Evolutionary conservation across 2,329 filamentous ascomycete species (phyloP).

Genomic region (Hyphodiscus sp.): DNA sequence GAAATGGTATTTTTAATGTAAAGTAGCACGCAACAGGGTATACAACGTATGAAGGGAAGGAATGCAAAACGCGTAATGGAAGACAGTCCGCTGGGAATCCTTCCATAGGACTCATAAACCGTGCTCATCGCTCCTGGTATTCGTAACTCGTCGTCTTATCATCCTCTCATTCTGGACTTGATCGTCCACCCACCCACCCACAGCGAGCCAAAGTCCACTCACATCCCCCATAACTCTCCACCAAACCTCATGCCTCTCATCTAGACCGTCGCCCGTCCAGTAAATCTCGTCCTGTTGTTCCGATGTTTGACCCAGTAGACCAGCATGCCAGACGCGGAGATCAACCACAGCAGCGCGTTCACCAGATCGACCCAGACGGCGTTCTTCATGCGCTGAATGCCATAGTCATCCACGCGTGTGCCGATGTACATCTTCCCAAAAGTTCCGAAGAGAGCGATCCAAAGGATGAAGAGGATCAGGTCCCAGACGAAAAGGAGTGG

Average conservation of each 20-base stretch:
- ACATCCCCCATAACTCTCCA: not conserved
- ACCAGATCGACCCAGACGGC: slow-evolving; percentile 78
- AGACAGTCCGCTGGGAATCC: not conserved
- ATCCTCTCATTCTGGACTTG: too few species aligned
- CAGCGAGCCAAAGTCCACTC: too few species aligned
- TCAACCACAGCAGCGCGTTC: slow-evolving; percentile 70
- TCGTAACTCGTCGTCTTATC: not conserved
- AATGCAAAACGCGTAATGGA: not conserved
- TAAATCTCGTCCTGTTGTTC: slow-evolving; percentile 48
- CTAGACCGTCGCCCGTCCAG: slow-evolving; percentile 50
- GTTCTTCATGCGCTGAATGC: slow-evolving; percentile 72
- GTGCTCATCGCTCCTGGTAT: not conserved
- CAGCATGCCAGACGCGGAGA: slow-evolving; percentile 49
- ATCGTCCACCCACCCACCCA: too few species aligned
- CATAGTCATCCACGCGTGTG: slow-evolving; percentile 55
- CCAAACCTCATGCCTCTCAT: not conserved
- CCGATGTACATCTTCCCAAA: slow-evolving; percentile 77
- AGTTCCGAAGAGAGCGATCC: slow-evolving; percentile 75
- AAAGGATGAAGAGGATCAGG: slow-evolving; percentile 66
- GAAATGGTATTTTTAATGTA: not conserved
- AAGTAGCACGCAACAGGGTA: not conserved
- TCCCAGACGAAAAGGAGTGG: slow-evolving; percentile 61
- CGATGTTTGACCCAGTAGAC: slow-evolving; percentile 54
- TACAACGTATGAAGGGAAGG: not conserved
- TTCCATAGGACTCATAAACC: not conserved